phyloP scores from a whole-genome alignment of 768 basidiomycete species.

The Tricholoma sp. region DNA sequence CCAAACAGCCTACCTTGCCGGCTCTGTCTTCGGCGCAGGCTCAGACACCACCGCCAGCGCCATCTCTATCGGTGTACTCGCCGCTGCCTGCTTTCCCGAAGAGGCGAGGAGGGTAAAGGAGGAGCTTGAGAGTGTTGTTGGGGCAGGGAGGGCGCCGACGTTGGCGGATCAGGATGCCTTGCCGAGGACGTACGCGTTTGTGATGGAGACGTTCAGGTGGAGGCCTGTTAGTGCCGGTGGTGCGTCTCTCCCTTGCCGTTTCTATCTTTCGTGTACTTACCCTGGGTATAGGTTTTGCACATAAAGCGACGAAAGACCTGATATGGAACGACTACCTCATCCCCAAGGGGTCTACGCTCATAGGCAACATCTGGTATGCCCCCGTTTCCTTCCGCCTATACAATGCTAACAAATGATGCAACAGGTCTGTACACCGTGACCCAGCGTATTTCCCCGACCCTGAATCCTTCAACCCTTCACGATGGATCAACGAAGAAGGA shows the following conservation, averaged over 20 bases:
- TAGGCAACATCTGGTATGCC: constrained; percentile 54
- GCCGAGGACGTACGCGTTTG: constrained; percentile 44
- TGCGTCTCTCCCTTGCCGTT: constrained; percentile 10
- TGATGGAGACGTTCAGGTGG: constrained; percentile 48
- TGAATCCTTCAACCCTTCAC: constrained; percentile 51
- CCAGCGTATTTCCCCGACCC: constrained; percentile 55
- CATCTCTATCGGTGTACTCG: constrained; percentile 52
- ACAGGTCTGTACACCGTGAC: constrained; percentile 51
- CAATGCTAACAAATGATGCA: background rate
- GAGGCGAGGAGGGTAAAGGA: constrained; percentile 46
- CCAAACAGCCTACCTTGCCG: constrained; percentile 60
- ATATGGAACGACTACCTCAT: constrained; percentile 51
- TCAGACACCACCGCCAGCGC: constrained; percentile 62
- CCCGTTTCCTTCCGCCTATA: background rate
- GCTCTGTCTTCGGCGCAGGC: constrained; percentile 63
- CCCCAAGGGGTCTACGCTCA: constrained; percentile 51
- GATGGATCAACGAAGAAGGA: constrained; percentile 46
- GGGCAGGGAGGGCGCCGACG: constrained; percentile 38
- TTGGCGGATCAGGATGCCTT: constrained; percentile 36
- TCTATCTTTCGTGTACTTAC: background rate
- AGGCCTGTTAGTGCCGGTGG: constrained; percentile 46
- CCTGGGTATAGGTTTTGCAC: constrained; percentile 43
- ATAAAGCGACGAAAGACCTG: constrained; percentile 61
- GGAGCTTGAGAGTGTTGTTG: constrained; percentile 50
- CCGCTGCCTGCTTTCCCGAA: constrained; percentile 52